Conservation (phyloP, 2,329 filamentous ascomycete species). For the Falciphora oryzae region DNA sequence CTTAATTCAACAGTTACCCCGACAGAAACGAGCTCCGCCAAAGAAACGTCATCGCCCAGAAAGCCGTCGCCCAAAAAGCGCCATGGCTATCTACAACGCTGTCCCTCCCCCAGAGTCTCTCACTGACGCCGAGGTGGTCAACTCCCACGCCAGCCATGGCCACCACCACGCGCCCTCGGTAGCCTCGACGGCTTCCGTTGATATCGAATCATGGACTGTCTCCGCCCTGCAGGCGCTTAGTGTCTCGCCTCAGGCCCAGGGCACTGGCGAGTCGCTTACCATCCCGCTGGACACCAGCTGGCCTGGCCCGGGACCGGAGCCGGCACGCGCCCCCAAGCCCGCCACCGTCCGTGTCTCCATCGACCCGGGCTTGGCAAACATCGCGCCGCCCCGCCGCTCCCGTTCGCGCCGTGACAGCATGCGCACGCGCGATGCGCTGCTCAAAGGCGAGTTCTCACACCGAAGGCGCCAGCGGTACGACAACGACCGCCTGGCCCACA, state of each 20-base stretch:
- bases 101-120: constrained; percentile 40
- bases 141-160: constrained; percentile 10
- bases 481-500: constrained; percentile 83
- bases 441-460: constrained; percentile 88
- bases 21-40: no score
- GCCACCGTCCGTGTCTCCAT: constrained; percentile 15
- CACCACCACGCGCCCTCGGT: constrained; percentile 20
- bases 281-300: constrained; percentile 65
- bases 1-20: no score
- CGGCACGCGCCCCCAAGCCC: constrained; percentile 21
- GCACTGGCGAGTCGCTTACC: constrained; percentile 58
- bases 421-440: constrained; percentile 62
- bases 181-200: constrained; percentile 33
- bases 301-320: constrained; percentile 18
- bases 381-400: constrained; percentile 34
- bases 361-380: constrained; percentile 17
- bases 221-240: constrained; percentile 50
- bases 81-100: constrained; percentile 47
- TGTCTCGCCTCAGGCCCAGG: constrained; percentile 50
- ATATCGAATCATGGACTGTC: constrained; percentile 64
- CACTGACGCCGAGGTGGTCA: constrained; percentile 14
- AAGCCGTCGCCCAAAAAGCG: background rate
- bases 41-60: no score
- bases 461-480: constrained; percentile 87
- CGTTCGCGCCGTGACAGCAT: constrained; percentile 47